Evolutionary conservation across 371 early-diverging fungal genomes (phyloP).

Genomic region (Rhizomucor pusillus): DNA sequence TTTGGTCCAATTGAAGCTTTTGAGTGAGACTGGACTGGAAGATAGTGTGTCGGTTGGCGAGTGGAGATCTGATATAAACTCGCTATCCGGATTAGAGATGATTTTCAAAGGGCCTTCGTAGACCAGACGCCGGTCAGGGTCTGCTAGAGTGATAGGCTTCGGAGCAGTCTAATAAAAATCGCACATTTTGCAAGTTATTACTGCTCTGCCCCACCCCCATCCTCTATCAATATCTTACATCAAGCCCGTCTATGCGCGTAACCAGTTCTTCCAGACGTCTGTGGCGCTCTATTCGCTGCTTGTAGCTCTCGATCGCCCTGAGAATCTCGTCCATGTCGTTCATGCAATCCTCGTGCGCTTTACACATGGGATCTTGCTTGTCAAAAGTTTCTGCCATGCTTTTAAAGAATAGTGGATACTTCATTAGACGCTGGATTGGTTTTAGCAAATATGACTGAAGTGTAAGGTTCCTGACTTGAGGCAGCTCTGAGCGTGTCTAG

Average conservation of each 20-base stretch:
- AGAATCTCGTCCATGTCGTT: constrained; percentile 29
- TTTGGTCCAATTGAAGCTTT: constrained; percentile 1
- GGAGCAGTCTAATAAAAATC: not conserved
- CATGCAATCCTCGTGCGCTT: not conserved
- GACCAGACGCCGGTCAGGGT: constrained; percentile 25
- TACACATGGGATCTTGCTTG: too few relatives aligned
- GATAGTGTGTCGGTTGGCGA: not conserved
- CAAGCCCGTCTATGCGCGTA: constrained; percentile 28
- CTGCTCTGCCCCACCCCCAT: not conserved
- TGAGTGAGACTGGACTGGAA: not conserved
- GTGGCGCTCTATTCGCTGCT: constrained; percentile 3
- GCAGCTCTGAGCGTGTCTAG: constrained; percentile 4
- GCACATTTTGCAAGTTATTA: not conserved
- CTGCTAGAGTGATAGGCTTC: not conserved
- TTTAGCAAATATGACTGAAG: constrained; percentile 35
- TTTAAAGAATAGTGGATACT: constrained; percentile 43
- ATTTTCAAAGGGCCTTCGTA: constrained; percentile 29
- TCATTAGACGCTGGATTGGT: constrained; percentile 42
- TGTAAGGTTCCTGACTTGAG: constrained; percentile 6
- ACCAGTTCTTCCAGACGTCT: constrained; percentile 22
- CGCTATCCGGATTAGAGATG: too few relatives aligned
- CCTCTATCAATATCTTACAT: constrained; percentile 10
- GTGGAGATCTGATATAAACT: not conserved
- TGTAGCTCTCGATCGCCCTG: constrained; percentile 23
- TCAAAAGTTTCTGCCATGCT: constrained; percentile 10